A percentile compares a stretch with the other conserved stretches of the same genome.
Conservation (phyloP, 164 flowering plant species). For the Nymphaea thermarum region DNA sequence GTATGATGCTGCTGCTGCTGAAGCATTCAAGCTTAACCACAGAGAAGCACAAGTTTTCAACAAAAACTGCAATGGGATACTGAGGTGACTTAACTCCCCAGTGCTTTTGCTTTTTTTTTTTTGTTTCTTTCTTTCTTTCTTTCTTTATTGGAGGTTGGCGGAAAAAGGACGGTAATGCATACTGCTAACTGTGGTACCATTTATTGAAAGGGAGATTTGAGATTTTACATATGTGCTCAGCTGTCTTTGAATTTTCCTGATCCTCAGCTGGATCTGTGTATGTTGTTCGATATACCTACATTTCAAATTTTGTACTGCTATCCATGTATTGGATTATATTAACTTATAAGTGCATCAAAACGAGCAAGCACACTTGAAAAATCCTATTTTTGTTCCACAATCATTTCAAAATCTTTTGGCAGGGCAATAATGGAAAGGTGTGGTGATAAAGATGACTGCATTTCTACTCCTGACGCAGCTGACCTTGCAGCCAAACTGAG, state of each 20-base stretch:
- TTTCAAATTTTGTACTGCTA: conserved; percentile 1
- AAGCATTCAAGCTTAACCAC: conserved; percentile 80
- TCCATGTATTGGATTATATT: no score
- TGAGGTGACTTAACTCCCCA: conserved; percentile 31
- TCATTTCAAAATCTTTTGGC: conserved; percentile 5
- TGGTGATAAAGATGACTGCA: conserved; percentile 77
- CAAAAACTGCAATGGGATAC: conserved; percentile 84
- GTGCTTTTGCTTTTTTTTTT: no score
- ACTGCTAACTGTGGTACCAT: no score
- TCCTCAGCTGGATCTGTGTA: neutral
- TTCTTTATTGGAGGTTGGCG: no score
- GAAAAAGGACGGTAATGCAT: no score
- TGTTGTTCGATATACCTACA: neutral
- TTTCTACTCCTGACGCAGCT: conserved; percentile 66
- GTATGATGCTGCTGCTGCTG: conserved; percentile 90
- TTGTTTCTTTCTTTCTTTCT: no score
- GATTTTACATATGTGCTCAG: no score
- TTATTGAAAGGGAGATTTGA: no score
- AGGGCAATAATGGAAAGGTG: conserved; percentile 72
- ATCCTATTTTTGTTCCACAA: no score
- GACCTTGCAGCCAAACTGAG: conserved; percentile 45
- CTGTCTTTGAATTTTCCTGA: no score
- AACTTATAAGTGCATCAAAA: no score
- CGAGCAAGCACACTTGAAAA: no score
- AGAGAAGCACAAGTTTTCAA: conserved; percentile 53